A percentile compares a stretch with the other conserved stretches of the same genome.
These are phyloP conservation scores for Cyclotella distinguenda DNA, from an alignment of 108 stramenopile species.

Conservation along the genomic window DNA sequence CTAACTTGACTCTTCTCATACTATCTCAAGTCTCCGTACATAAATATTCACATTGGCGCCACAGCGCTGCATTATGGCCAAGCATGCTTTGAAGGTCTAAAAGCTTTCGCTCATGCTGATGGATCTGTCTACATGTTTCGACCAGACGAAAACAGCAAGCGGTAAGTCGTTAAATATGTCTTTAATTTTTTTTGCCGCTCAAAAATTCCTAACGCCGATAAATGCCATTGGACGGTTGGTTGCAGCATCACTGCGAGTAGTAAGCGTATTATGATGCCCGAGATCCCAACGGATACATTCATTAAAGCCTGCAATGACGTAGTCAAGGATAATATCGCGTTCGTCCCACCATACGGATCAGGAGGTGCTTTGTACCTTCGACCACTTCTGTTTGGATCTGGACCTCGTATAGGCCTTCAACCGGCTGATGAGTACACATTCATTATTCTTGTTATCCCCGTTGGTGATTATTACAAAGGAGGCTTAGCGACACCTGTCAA, in stretches of 20 bases:
- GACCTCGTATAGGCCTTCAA: conserved; percentile 94
- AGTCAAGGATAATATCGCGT: conserved; percentile 93
- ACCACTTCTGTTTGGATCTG: conserved; percentile 93
- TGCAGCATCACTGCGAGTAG: conserved; percentile 53
- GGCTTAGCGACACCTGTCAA: conserved; percentile 87
- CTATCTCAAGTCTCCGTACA: conserved; percentile 78
- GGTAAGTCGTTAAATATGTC: conserved; percentile 29
- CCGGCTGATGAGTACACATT: conserved; percentile 98
- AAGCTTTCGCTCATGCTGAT: conserved; percentile 94
- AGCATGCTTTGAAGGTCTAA: conserved; percentile 97
- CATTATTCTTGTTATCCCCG: conserved; percentile 92
- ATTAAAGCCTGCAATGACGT: conserved; percentile 86
- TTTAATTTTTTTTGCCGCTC: background rate
- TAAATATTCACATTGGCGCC: conserved; percentile 94
- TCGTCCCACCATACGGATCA: conserved; percentile 95
- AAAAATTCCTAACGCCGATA: background rate
- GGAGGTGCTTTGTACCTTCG: conserved; percentile 95
- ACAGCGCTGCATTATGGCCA: conserved; percentile 98
- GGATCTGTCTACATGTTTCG: conserved; percentile 93
- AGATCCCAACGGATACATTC: conserved; percentile 82
- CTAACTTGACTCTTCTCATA: too few relatives aligned
- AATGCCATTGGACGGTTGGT: background rate
- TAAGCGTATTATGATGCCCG: conserved; percentile 91
- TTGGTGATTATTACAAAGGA: conserved; percentile 98
- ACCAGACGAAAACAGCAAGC: conserved; percentile 95